Evolutionary conservation across 148 eudicot genomes (phyloP).

Genomic region (Vaccinium corymbosum): DNA sequence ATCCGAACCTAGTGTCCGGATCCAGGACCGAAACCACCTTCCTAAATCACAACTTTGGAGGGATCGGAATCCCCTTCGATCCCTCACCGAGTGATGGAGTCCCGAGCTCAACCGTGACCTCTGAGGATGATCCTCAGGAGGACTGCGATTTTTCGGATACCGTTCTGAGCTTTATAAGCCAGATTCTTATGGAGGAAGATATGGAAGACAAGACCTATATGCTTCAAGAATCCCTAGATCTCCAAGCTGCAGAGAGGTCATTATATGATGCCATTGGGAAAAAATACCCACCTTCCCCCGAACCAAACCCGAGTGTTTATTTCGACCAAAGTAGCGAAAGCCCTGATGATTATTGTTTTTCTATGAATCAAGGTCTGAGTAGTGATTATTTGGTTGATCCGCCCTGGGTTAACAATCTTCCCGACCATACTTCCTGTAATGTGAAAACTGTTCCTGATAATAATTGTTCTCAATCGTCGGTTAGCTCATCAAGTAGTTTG

Average conservation of each 20-base stretch:
- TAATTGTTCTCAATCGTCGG: constrained; percentile 17
- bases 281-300: constrained; percentile 47
- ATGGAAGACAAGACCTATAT: constrained; percentile 63
- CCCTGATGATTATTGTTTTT: constrained; percentile 15
- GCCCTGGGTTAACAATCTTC: constrained; percentile 21
- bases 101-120: constrained; percentile 18
- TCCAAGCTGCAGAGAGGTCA: constrained; percentile 65
- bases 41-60: constrained; percentile 7
- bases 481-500: constrained; percentile 27
- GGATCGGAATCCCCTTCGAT: constrained; percentile 5
- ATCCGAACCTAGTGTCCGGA: constrained; percentile 11
- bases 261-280: constrained; percentile 63
- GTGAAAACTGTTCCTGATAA: constrained; percentile 5
- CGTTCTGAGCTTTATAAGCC: constrained; percentile 59
- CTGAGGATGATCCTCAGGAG: constrained; percentile 40
- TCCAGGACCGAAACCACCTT: constrained; percentile 8
- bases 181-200: constrained; percentile 81
- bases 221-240: constrained; percentile 70
- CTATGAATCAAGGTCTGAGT: constrained; percentile 14
- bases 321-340: constrained; percentile 21
- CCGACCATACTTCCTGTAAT: constrained; percentile 16
- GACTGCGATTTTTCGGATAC: constrained; percentile 70
- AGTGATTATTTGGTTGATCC: constrained; percentile 36
- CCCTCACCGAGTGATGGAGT: neutral
- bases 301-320: constrained; percentile 18